Conservation (phyloP, 2,329 filamentous ascomycete genomes). For the Colletotrichum filicis region DNA sequence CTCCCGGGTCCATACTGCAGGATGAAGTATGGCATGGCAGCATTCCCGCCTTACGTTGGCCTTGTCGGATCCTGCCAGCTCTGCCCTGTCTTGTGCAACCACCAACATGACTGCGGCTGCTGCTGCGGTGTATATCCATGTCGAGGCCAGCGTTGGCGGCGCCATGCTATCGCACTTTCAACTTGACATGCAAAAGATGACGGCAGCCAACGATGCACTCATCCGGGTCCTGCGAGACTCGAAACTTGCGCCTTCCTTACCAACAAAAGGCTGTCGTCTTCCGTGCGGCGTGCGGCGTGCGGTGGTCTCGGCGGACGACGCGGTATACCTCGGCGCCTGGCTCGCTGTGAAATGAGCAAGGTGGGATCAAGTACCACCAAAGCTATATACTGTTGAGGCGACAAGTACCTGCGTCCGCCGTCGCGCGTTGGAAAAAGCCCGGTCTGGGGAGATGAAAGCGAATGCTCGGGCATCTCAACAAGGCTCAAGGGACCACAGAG, state of each 20-base stretch:
- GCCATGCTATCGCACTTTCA: not conserved
- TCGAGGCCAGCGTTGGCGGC: not conserved
- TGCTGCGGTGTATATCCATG: constrained; percentile 6
- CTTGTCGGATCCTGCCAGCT: constrained; percentile 9
- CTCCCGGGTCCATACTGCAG: not conserved
- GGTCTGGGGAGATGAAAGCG: not conserved
- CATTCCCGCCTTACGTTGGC: not conserved
- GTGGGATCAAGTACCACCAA: not conserved
- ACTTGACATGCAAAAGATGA: not conserved
- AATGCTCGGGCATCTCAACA: not conserved
- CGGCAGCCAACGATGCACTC: not conserved
- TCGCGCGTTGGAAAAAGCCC: not conserved
- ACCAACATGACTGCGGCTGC: constrained; percentile 7
- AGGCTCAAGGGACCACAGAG: not conserved
- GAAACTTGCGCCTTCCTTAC: not conserved
- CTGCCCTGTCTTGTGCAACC: constrained; percentile 19
- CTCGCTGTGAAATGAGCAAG: too few species aligned
- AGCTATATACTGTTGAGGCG: not conserved
- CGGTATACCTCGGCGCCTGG: not conserved
- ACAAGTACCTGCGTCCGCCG: not conserved
- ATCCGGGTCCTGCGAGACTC: not conserved
- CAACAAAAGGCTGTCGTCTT: not conserved
- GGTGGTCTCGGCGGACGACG: not conserved
- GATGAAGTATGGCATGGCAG: not conserved
- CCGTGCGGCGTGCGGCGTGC: constrained; percentile 1